A percentile compares a stretch with the other conserved stretches of the same genome.
These are phyloP conservation scores for Phytophthora sp. DNA, from an alignment of 352 stramenopile species.

Conservation along the genomic window DNA sequence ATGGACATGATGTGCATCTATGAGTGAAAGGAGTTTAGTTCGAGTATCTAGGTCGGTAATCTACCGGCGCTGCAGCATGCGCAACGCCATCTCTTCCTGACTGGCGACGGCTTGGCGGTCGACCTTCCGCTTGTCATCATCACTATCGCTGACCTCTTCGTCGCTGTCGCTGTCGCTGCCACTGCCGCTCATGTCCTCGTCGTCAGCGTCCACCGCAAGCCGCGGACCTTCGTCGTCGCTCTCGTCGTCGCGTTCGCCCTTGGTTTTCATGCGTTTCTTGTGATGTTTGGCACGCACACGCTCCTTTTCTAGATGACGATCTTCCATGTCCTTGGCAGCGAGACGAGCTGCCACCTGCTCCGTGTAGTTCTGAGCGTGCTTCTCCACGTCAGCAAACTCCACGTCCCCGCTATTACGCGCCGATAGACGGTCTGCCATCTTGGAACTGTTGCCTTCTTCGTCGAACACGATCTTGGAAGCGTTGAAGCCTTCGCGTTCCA, in stretches of 20 bases:
- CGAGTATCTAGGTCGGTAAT: conserved; percentile 9
- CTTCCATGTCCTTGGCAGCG: conserved; percentile 80
- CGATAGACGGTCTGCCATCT: conserved; percentile 63
- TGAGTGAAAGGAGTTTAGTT: conserved; percentile 7
- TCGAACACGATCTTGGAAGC: conserved; percentile 94
- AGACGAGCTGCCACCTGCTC: conserved; percentile 72
- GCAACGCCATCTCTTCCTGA: conserved; percentile 83
- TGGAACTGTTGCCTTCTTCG: conserved; percentile 91
- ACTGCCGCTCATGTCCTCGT: conserved; percentile 44
- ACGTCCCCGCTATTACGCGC: conserved; percentile 46
- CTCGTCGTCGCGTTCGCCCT: conserved; percentile 72
- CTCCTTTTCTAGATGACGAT: conserved; percentile 85
- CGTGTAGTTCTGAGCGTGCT: conserved; percentile 66
- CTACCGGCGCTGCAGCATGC: conserved; percentile 74
- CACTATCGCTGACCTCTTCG: conserved; percentile 36
- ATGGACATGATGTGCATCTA: conserved; percentile 14
- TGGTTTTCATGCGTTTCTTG: conserved; percentile 87
- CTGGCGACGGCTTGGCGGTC: conserved; percentile 57
- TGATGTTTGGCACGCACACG: conserved; percentile 89
- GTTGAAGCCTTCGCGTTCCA: conserved; percentile 69
- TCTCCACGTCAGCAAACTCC: conserved; percentile 73
- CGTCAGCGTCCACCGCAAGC: conserved; percentile 56
- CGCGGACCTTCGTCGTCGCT: conserved; percentile 35
- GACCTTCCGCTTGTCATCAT: conserved; percentile 49
- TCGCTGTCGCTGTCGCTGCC: conserved; percentile 32